Evolutionary conservation across 164 flowering plant genomes (phyloP), one percentile per base, ranked within the genome.

Genomic region (Echeveria elegans): DNA sequence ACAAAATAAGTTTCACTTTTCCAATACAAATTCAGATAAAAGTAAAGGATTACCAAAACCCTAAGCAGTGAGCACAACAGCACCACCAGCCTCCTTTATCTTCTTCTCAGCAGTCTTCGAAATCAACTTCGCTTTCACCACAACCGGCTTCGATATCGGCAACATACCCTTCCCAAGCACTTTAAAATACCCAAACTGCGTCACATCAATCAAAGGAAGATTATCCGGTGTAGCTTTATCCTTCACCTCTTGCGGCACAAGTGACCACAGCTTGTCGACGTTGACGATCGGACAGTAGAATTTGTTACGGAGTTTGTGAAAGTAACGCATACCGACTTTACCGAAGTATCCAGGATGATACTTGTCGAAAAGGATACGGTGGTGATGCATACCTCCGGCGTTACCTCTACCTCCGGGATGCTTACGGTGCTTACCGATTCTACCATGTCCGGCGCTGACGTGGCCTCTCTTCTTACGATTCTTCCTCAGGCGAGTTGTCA

Each of bases 341-440:
- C 81, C 81, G 73, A 78, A 78, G 70, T 74, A 77, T 6, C 80
- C 80, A 5, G 80, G 80, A 67, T 77, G 80, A 66, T 77, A 77
- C 69, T 77, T 77, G 71, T 77, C 80, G 80, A 77, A 77, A 65
- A 77, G 80, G 75, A 77, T 77, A 8, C 79, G 47, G 71, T 77
- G 47, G 47, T 43, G 47, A 43, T 43, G 47, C 47, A 43, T 43
- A 43, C 47, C 47, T 43, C 47, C 47, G 72, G 71, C 79, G 74
- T 76, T 77, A 18, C 79, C 79, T 24, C 79, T 71, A 36, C 80
- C 80, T 5, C 80, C 80, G 7, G 80, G 80, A 38, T 77, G 80
- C 73, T 77, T 77, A 0, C 80, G 41, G 75, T 78, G 81, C 79
- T 78, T 78, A 7, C 81, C 81, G 69, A 78, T 73, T 28, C 81